These are phyloP conservation scores for Exophiala mesophila DNA, from an alignment of 2,329 filamentous ascomycete species.

Conservation along the genomic window DNA sequence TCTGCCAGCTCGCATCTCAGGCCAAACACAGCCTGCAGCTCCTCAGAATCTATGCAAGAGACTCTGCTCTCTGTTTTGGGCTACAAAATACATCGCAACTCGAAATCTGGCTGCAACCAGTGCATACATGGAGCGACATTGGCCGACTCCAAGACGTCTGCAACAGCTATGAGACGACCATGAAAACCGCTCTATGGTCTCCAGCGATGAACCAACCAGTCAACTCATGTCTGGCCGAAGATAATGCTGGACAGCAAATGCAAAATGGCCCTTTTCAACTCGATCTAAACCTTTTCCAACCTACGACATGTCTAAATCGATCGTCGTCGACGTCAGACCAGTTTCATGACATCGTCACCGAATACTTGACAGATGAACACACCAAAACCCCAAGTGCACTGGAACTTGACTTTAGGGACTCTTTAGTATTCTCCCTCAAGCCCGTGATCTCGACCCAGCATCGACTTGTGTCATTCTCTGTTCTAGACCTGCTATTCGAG, in stretches of 20 bases:
- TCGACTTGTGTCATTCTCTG: slow-evolving; percentile 69
- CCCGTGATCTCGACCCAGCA: slow-evolving; percentile 71
- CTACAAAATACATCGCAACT: neutral
- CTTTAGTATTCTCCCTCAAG: slow-evolving; percentile 63
- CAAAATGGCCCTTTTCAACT: slow-evolving; percentile 10
- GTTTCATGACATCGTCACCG: slow-evolving; percentile 8
- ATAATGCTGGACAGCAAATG: no score
- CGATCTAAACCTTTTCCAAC: slow-evolving; percentile 8
- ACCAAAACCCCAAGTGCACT: slow-evolving; percentile 10
- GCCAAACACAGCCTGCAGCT: slow-evolving; percentile 12
- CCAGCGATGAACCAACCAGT: no score
- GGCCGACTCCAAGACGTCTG: slow-evolving; percentile 9
- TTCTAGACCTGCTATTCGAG: slow-evolving; percentile 70
- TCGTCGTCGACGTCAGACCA: slow-evolving; percentile 3
- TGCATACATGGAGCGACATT: slow-evolving; percentile 8
- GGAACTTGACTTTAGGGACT: slow-evolving; percentile 12
- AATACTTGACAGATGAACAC: slow-evolving; percentile 6
- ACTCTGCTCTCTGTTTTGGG: slow-evolving; percentile 8
- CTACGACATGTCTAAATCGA: no score
- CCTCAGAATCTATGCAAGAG: slow-evolving; percentile 7
- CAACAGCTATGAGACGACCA: slow-evolving; percentile 13
- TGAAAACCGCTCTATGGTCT: no score
- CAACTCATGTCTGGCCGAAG: no score
- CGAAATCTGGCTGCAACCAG: slow-evolving; percentile 4
- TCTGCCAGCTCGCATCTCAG: slow-evolving; percentile 5